phyloP scores from a whole-genome alignment of 2,329 filamentous ascomycete genomes.

The Tolypocladium tundrense region DNA sequence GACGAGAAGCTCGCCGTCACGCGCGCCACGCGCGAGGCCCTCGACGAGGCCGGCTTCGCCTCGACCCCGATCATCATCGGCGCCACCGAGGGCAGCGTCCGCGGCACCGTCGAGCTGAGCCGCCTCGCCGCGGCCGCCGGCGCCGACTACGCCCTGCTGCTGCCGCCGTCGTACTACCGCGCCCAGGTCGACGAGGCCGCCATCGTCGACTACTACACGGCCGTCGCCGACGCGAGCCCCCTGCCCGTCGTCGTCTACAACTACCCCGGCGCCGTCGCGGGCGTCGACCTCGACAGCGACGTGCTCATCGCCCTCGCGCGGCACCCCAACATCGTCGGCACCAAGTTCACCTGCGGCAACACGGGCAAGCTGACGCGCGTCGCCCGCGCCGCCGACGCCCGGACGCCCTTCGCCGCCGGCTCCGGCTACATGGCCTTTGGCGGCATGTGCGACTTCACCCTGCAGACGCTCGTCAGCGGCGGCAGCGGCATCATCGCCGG shows the following conservation, averaged over 20 bases:
- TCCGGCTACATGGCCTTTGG: constrained; percentile 77
- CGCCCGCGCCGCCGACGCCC: constrained; percentile 59
- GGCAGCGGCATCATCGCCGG: constrained; percentile 80
- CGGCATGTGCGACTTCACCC: constrained; percentile 78
- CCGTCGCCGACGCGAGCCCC: constrained; percentile 65
- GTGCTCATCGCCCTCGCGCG: constrained; percentile 68
- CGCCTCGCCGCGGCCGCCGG: constrained; percentile 57
- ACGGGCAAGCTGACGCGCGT: constrained; percentile 83
- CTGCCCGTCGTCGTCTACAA: constrained; percentile 82
- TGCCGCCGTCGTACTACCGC: constrained; percentile 78
- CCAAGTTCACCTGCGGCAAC: constrained; percentile 87
- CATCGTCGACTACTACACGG: constrained; percentile 62
- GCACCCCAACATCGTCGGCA: constrained; percentile 77
- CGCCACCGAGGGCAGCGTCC: constrained; percentile 71
- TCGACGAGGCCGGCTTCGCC: constrained; percentile 69
- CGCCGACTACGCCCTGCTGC: constrained; percentile 69
- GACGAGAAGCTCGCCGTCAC: constrained; percentile 70
- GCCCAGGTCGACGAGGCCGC: constrained; percentile 64
- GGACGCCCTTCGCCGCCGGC: constrained; percentile 49
- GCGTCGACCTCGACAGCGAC: constrained; percentile 85
- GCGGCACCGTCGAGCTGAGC: constrained; percentile 67
- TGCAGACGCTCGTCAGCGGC: constrained; percentile 69
- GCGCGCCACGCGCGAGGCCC: constrained; percentile 66
- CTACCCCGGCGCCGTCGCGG: constrained; percentile 78
- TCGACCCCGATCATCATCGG: constrained; percentile 74